Evolutionary conservation across 371 early-diverging fungal species (phyloP), one percentile per base, ranked within the genome.

Genomic region (Apophysomyces variabilis): DNA sequence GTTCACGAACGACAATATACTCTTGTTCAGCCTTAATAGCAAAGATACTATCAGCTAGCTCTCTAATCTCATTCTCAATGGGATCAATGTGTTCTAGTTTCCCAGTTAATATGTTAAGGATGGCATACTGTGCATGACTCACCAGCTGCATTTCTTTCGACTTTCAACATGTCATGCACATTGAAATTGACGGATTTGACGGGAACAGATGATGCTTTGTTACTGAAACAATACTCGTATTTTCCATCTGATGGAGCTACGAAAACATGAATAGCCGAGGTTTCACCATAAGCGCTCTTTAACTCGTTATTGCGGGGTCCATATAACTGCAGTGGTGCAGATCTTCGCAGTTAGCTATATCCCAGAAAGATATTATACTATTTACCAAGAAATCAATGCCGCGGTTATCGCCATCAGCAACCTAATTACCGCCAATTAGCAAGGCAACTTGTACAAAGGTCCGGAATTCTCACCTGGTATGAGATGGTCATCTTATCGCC

Each of bases 161-260:
- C 61, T 26, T 72, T 75, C 39, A 73, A 60, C 62, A 73, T 71
- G 44, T 77, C 70, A 57, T 76, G 71, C 7, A 77, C 78, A 66
- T 85, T 84, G 68, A 89, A 89, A 38, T 75, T 80, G 58, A 87
- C 80, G 59, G 75, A 71, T 73, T 87, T 89, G 57, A 77, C 85
- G n/a, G 82, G 71, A 36, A 77, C 65, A 9, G 81, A 69, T 11
- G 83, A 82, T 75, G 84, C 80, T 57, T 73, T 69, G 72, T 93
- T 93, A 67, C 83, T 84, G 77, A 93, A 92, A 78, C 94, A 93
- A 73, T 90, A 93, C n/a, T 80, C 78, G 66, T 89, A 84, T 69
- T 70, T 76, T 37, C 93, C 92, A 38, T 68, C 77, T 11, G 35
- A 13, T 26, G 81, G 71, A n/a, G 92, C 91, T 35, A 71, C 78